Conservation (phyloP, 2,329 filamentous ascomycete species). For the Fusarium subglutinans region DNA sequence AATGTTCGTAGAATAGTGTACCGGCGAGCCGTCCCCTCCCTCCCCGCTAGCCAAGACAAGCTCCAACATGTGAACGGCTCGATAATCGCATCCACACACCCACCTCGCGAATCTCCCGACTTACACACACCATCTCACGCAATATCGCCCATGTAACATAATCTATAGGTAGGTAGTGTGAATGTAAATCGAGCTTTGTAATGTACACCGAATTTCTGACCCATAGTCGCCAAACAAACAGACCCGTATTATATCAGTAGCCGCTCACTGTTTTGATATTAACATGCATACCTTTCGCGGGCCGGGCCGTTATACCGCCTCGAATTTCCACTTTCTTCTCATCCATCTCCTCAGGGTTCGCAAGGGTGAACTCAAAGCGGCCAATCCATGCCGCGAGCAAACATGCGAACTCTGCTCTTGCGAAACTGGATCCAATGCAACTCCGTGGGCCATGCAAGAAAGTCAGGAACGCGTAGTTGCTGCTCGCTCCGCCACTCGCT, state of each 20-base stretch:
- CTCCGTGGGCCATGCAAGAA: constrained; percentile 88
- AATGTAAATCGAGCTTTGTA: not conserved
- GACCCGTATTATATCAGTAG: constrained; percentile 52
- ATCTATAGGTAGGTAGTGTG: not conserved
- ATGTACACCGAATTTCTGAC: not conserved
- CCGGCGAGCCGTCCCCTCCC: not conserved
- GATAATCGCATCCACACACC: not conserved
- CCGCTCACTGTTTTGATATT: constrained; percentile 72
- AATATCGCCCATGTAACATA: not conserved
- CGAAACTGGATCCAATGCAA: constrained; percentile 86
- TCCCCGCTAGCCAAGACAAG: not conserved
- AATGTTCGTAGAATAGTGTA: not conserved
- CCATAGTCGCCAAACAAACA: not conserved
- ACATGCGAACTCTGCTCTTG: constrained; percentile 85
- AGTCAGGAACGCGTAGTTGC: constrained; percentile 81
- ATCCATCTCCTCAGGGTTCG: constrained; percentile 69
- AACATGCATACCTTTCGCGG: constrained; percentile 76
- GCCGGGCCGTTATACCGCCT: constrained; percentile 76
- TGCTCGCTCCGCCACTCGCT: constrained; percentile 75
- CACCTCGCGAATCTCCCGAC: not conserved
- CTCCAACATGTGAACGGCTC: not conserved
- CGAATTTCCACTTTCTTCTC: constrained; percentile 74
- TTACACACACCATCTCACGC: not conserved
- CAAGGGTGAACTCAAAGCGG: constrained; percentile 71
- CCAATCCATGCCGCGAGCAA: constrained; percentile 81